These are phyloP conservation scores for Dendrocalamus latiflorus DNA, from an alignment of 202 grass and related monocot species.

Conservation along the genomic window DNA sequence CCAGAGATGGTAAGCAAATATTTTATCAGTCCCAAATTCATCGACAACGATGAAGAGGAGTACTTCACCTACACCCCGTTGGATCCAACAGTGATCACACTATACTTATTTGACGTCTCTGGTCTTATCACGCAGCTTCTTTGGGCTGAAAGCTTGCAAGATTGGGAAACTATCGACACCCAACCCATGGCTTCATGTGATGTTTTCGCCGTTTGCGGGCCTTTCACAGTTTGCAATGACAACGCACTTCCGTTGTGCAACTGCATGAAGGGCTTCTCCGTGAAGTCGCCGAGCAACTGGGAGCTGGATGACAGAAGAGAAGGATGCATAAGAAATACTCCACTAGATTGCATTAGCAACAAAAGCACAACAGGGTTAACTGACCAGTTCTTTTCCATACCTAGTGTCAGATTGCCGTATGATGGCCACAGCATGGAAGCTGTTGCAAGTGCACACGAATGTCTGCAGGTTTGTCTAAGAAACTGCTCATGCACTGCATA, in stretches of 20 bases:
- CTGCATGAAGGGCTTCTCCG: slow-evolving; percentile 3
- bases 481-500: not conserved
- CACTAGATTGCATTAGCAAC: not conserved
- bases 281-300: slow-evolving; percentile 4
- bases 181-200: no score
- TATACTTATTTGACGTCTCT: no score
- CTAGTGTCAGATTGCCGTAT: slow-evolving; percentile 5
- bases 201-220: not conserved
- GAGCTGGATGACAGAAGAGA: not conserved
- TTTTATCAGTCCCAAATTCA: no score
- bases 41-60: no score
- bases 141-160: no score
- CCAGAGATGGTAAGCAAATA: no score
- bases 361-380: not conserved
- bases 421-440: not conserved
- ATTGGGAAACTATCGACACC: no score
- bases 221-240: not conserved
- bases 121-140: no score
- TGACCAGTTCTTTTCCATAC: slow-evolving; percentile 5
- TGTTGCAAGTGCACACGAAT: not conserved
- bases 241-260: not conserved
- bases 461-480: not conserved
- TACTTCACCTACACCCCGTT: no score
- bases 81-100: no score
- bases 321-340: slow-evolving; percentile 12